Conservation (phyloP, 768 basidiomycete species). For the Lyophyllum atratum region DNA sequence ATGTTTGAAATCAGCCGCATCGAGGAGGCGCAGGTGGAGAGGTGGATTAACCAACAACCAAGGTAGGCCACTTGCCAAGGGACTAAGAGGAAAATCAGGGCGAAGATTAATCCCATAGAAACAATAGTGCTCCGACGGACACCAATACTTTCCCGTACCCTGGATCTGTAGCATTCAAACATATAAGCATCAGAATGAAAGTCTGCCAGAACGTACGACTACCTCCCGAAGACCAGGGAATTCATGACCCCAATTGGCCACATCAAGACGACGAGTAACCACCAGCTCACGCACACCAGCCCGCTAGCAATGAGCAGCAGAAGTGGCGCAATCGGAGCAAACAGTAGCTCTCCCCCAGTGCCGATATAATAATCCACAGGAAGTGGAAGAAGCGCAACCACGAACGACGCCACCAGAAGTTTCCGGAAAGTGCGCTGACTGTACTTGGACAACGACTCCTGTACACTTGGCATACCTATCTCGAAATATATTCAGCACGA, state of each 20-base stretch:
- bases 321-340: slow-evolving; percentile 56
- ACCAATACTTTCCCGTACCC: slow-evolving; percentile 32
- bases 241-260: slow-evolving; percentile 42
- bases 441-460: slow-evolving; percentile 51
- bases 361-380: slow-evolving; percentile 61
- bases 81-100: slow-evolving; percentile 72
- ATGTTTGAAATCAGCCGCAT: slow-evolving; percentile 16
- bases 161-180: neutral
- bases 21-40: slow-evolving; percentile 61
- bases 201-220: slow-evolving; percentile 14
- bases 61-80: slow-evolving; percentile 94
- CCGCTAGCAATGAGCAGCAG: slow-evolving; percentile 64
- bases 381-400: slow-evolving; percentile 57
- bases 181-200: neutral
- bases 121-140: slow-evolving; percentile 50
- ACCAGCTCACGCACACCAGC: slow-evolving; percentile 63
- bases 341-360: slow-evolving; percentile 47
- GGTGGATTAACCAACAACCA: slow-evolving; percentile 79
- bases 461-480: slow-evolving; percentile 49
- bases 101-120: slow-evolving; percentile 61
- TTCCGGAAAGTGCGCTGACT: slow-evolving; percentile 36
- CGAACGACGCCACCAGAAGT: slow-evolving; percentile 44
- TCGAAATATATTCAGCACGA: neutral
- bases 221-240: slow-evolving; percentile 36
- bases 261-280: slow-evolving; percentile 48